Evolutionary conservation across 139 green algal species (phyloP).

Genomic region (Picochlorum sp.): DNA sequence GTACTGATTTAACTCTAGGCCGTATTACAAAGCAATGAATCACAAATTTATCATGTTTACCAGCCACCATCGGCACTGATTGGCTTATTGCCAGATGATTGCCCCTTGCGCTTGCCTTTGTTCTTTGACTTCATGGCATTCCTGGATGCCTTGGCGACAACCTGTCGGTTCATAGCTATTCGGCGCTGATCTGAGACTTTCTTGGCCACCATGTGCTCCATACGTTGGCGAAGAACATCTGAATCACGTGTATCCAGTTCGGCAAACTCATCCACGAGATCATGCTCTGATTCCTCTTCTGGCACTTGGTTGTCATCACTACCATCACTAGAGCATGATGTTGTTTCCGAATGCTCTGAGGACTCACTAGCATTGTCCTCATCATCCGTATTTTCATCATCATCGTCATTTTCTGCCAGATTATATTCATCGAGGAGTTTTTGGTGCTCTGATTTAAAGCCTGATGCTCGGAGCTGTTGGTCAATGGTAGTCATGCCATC

Average conservation of each 20-base stretch:
- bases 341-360: not conserved
- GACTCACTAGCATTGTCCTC: slow-evolving; percentile 3
- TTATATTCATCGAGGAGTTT: slow-evolving; percentile 17
- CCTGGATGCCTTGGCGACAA: slow-evolving; percentile 10
- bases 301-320: slow-evolving; percentile 1
- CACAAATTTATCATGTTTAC: no score
- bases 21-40: no score
- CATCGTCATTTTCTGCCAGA: slow-evolving; percentile 1
- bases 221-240: not conserved
- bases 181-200: slow-evolving; percentile 42
- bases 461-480: slow-evolving; percentile 49
- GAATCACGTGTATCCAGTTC: slow-evolving; percentile 2
- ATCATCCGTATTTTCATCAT: slow-evolving; percentile 9
- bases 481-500: slow-evolving; percentile 48
- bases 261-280: not conserved
- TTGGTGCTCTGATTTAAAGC: slow-evolving; percentile 55
- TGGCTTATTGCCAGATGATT: not conserved
- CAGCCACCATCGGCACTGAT: not conserved
- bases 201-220: slow-evolving; percentile 8
- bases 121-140: slow-evolving; percentile 26
- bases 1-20: no score
- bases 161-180: slow-evolving; percentile 13
- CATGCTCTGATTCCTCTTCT: not conserved
- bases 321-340: not conserved
- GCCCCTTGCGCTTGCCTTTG: slow-evolving; percentile 20